Percentiles rank a stretch among this genome's conserved stretches.
phyloP scores from a whole-genome alignment of 192 early-diverging fungal species.

The Coemansia umbellata region DNA sequence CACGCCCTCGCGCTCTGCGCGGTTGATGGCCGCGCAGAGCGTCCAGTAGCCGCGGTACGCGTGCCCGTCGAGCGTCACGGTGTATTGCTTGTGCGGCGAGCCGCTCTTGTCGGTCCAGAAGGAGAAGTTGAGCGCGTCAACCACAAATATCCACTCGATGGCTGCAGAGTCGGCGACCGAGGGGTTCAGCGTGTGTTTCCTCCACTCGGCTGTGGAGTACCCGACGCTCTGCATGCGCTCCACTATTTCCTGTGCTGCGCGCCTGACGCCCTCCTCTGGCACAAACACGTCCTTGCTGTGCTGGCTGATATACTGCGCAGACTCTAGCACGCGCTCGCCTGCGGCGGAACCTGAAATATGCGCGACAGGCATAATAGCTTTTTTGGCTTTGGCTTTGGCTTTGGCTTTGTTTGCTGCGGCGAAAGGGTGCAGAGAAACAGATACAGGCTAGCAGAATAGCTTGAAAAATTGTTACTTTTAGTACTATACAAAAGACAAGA shows the following conservation, averaged over 20 bases:
- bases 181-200: constrained; percentile 61
- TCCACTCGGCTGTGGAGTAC: constrained; percentile 64
- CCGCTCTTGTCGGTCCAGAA: constrained; percentile 64
- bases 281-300: constrained; percentile 62
- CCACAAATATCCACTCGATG: constrained; percentile 77
- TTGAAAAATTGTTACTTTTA: too few relatives aligned
- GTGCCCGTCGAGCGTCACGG: constrained; percentile 55
- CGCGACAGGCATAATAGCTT: too few relatives aligned
- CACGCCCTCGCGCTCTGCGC: constrained; percentile 58
- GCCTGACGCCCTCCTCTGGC: constrained; percentile 47
- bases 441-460: too few relatives aligned
- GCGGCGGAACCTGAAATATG: too few relatives aligned
- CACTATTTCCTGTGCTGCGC: constrained; percentile 58
- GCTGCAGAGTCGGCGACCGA: constrained; percentile 53
- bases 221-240: constrained; percentile 56
- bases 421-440: too few relatives aligned
- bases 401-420: too few relatives aligned
- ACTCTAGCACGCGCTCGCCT: constrained; percentile 30
- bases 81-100: constrained; percentile 50
- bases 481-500: too few relatives aligned
- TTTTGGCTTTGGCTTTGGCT: too few relatives aligned
- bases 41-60: constrained; percentile 81
- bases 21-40: constrained; percentile 70
- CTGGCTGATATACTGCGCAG: constrained; percentile 37
- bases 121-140: constrained; percentile 82